Conservation (phyloP, 768 basidiomycete genomes). For the Tremella yokohamensis region DNA sequence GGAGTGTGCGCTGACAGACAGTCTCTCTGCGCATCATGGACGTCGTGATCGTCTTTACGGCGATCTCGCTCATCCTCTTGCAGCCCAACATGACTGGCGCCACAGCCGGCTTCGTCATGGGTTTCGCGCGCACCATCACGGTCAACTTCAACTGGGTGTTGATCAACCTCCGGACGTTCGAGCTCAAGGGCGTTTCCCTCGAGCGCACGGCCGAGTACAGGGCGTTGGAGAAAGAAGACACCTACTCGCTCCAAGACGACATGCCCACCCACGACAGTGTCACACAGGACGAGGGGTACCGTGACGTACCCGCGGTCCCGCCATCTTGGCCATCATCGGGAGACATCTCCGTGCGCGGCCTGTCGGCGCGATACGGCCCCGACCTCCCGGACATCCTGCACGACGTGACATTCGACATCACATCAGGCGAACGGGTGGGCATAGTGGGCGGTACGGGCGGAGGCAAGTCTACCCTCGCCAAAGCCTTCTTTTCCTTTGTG, state of each 20-base stretch:
- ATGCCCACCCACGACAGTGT: slow-evolving; percentile 4
- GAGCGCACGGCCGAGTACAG: slow-evolving; percentile 40
- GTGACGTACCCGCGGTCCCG: slow-evolving; percentile 1
- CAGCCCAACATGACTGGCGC: slow-evolving; percentile 21
- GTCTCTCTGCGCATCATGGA: slow-evolving; percentile 25
- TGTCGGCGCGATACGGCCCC: slow-evolving; percentile 28
- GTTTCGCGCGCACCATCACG: slow-evolving; percentile 26
- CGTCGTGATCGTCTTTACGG: slow-evolving; percentile 20
- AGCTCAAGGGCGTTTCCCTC: slow-evolving; percentile 29
- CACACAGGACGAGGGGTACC: background rate
- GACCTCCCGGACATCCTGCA: slow-evolving; percentile 43
- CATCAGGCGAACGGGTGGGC: slow-evolving; percentile 38
- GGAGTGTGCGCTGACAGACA: slow-evolving; percentile 10
- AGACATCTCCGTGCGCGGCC: slow-evolving; percentile 13
- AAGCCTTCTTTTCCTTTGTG: slow-evolving; percentile 47
- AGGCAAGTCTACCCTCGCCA: slow-evolving; percentile 45
- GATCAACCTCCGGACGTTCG: slow-evolving; percentile 22
- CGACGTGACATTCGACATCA: slow-evolving; percentile 33
- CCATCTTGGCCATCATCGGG: slow-evolving; percentile 23
- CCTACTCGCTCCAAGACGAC: slow-evolving; percentile 12
- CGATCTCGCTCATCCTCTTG: slow-evolving; percentile 19
- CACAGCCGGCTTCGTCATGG: slow-evolving; percentile 34
- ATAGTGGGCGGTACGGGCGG: slow-evolving; percentile 46
- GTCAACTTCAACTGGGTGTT: slow-evolving; percentile 24
- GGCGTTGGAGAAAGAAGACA: slow-evolving; percentile 36